Conservation (phyloP, 257 asterid species). For the Gentiana macrophylla region DNA sequence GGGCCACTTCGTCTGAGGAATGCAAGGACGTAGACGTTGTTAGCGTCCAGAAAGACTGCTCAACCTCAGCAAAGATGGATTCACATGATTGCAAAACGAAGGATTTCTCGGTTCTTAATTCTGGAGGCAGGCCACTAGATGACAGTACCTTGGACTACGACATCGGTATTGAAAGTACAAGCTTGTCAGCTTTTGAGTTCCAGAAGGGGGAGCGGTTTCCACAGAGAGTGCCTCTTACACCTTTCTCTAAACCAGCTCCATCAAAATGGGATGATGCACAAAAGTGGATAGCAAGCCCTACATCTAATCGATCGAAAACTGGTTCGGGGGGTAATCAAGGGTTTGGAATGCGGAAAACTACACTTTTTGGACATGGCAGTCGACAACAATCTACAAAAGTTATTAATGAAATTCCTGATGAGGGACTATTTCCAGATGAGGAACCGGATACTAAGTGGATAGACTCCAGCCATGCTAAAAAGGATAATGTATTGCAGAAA, state of each 20-base stretch:
- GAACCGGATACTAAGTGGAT: slow-evolving; percentile 32
- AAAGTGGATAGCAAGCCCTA: slow-evolving; percentile 40
- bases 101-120: slow-evolving; percentile 15
- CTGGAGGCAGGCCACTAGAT: slow-evolving; percentile 22
- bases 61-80: slow-evolving; percentile 11
- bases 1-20: slow-evolving; percentile 15
- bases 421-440: slow-evolving; percentile 18
- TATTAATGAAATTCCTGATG: slow-evolving; percentile 29
- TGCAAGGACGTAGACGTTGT: slow-evolving; percentile 33
- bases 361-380: slow-evolving; percentile 18
- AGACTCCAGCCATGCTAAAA: slow-evolving; percentile 23
- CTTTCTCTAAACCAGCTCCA: slow-evolving; percentile 30
- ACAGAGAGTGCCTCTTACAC: slow-evolving; percentile 25
- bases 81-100: slow-evolving; percentile 19
- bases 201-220: slow-evolving; percentile 24
- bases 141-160: slow-evolving; percentile 18
- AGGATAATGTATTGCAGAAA: slow-evolving; percentile 23
- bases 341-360: slow-evolving; percentile 21
- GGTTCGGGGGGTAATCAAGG: slow-evolving; percentile 21
- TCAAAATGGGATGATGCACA: slow-evolving; percentile 43
- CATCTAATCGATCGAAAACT: slow-evolving; percentile 14
- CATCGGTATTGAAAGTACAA: slow-evolving; percentile 14
- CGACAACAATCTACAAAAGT: slow-evolving; percentile 17
- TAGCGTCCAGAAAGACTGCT: slow-evolving; percentile 19
- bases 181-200: slow-evolving; percentile 24